Base-by-base conservation (phyloP, 1,284 basidiomycete genomes). In the Mycena sp. region DNA sequence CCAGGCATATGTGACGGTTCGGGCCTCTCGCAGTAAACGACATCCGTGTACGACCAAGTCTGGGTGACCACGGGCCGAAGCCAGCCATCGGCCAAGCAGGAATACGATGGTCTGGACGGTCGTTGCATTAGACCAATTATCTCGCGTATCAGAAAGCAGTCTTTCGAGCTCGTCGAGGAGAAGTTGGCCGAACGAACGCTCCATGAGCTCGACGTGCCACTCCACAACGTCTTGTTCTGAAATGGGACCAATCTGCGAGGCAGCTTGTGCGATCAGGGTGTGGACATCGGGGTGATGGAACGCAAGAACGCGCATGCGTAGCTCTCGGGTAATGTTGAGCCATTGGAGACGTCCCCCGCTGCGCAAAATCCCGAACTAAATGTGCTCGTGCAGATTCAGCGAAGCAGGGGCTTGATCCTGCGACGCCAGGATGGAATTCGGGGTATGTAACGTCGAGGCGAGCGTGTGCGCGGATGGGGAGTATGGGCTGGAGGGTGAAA, bases 271-370 rank as follows among this genome's bases (percentile, higher is more conserved):
- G 2, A 86, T 16, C 2, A 88, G 77, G 3, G 77, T 59, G 67
- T 84, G 79, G 0, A 88, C 85, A 39, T 82, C 84, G 6, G 80
- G 76, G 1, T 76, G 72, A 38, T 77, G 73, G 65, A 87, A 83
- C 0, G 77, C 80, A 44, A 88, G 75, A 2, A 73, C 73, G 41
- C 80, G 77, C 18, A 80, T 79, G 14, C 77, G 76, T 14, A 88
- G 72, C 71, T 85, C 85, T 38, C 82, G 79, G 8, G 81, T 75
- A 25, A 88, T 83, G 70, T 88, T 89, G 54, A 84, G 72, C 87
- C 87, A 88, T 62, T 88, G 87, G 0, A 88, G 72, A 4, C 74
- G 75, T 8, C 78, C 73, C 2, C 87, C 86, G 56, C 83, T 80
- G 7, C 87, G 84, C 41, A 88, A 69, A 38, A 77, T 77, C 0